Evolutionary conservation across 108 stramenopile species (phyloP), one percentile per base, ranked within the genome.

Genomic region (Craspedostauros australis): DNA sequence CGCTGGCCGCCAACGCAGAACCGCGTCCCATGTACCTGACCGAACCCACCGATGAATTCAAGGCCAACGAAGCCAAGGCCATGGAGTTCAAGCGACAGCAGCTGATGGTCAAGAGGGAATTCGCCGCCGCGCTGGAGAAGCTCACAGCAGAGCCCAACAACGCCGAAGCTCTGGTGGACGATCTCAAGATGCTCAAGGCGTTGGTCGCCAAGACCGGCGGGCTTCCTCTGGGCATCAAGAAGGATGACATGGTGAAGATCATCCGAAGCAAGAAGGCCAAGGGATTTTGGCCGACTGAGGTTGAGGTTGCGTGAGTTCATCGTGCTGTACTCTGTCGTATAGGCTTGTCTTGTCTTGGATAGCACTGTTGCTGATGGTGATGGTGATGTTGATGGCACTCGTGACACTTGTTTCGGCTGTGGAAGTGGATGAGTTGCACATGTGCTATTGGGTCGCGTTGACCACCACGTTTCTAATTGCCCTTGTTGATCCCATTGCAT

Each of bases 41-140:
- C 12, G 88, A 90, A 68, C 88, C 88, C 20, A 90, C 88, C 15
- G 82, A 84, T 24, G 88, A 86, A 63, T 90, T 90, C 67, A 86
- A 86, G 60, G 79, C 62, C 33, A 83, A 77, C 50, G 88, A 90
- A 79, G 72, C 64, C 39, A 76, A 86, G 66, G 76, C 79, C 2
- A 67, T 70, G 50, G 82, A 83, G 68, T 90, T 86, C 61, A 77
- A 78, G 38, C 82, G 77, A 36, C 54, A 64, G 32, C 82, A 86
- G 60, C 54, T 90, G 4, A 37, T 32, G 21, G 26, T 62, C 15
- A 91, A 91, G 42, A 70, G 62, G 38, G 72, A 79, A 46, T 86
- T 91, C 51, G 47, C 46, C 26, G 70, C 62, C 12, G 70, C 72
- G 0, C 27, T 91, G 34, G 79, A 79, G 28, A 57, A 59, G 6